phyloP scores from a whole-genome alignment of 495 filamentous ascomycete genomes.

The Daldinia caldariorum region DNA sequence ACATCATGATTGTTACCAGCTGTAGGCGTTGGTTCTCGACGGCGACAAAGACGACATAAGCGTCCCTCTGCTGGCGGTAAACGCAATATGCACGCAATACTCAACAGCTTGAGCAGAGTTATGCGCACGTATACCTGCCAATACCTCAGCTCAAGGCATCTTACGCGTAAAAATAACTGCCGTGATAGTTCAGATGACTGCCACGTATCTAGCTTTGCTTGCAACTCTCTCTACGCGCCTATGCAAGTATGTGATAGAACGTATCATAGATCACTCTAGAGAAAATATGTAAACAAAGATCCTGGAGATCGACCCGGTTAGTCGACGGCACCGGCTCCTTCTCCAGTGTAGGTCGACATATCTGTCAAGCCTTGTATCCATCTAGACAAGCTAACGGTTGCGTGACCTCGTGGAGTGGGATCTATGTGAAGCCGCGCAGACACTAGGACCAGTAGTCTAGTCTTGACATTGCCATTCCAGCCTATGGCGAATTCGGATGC shows the following conservation, averaged over 20 bases:
- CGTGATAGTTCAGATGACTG: constrained; percentile 26
- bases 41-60: constrained; percentile 10
- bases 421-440: constrained; percentile 8
- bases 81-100: neutral
- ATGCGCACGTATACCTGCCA: constrained; percentile 25
- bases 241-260: constrained; percentile 16
- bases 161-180: constrained; percentile 21
- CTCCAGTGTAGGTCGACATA: constrained; percentile 9
- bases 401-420: constrained; percentile 10
- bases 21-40: neutral
- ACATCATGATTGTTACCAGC: neutral
- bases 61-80: neutral
- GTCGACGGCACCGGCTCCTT: constrained; percentile 11
- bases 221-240: constrained; percentile 27
- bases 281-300: neutral
- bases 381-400: constrained; percentile 1
- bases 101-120: constrained; percentile 2
- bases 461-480: neutral
- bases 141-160: constrained; percentile 7
- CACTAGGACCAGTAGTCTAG: constrained; percentile 1
- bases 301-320: neutral
- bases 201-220: constrained; percentile 24
- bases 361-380: constrained; percentile 4
- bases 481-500: constrained; percentile 8
- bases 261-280: constrained; percentile 6